These are phyloP conservation scores for Suhomyces faveliae DNA, from an alignment of 805 yeast species.

Conservation along the genomic window DNA sequence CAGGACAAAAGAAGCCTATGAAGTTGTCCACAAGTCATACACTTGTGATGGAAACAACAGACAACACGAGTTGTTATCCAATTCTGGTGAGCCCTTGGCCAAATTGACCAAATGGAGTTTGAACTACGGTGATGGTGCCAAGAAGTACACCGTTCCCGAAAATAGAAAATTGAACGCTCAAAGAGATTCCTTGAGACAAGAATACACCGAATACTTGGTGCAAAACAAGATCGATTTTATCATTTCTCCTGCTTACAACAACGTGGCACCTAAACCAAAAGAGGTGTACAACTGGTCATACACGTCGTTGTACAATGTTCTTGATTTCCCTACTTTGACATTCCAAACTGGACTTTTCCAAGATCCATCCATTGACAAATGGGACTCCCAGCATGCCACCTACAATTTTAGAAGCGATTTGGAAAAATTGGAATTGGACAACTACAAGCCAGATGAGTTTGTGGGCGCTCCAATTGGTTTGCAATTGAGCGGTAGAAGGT, in stretches of 20 bases:
- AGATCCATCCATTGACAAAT: slow-evolving; percentile 53
- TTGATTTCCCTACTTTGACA: slow-evolving; percentile 67
- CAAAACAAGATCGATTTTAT: slow-evolving; percentile 61
- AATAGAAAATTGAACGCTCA: slow-evolving; percentile 52
- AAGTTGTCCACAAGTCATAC: slow-evolving; percentile 57
- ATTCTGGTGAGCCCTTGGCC: slow-evolving; percentile 67
- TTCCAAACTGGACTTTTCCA: slow-evolving; percentile 62
- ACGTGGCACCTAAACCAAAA: slow-evolving; percentile 68
- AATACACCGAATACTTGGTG: slow-evolving; percentile 53
- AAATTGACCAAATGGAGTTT: slow-evolving; percentile 64
- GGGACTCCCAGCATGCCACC: slow-evolving; percentile 34
- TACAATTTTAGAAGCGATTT: slow-evolving; percentile 44
- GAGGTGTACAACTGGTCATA: slow-evolving; percentile 76
- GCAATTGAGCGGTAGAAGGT: slow-evolving; percentile 55
- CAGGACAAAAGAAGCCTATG: slow-evolving; percentile 54
- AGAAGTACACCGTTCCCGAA: slow-evolving; percentile 45
- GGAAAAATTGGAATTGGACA: slow-evolving; percentile 48
- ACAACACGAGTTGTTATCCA: slow-evolving; percentile 49
- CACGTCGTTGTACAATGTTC: slow-evolving; percentile 68
- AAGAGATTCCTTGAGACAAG: slow-evolving; percentile 59
- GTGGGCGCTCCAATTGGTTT: slow-evolving; percentile 55
- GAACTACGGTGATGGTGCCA: slow-evolving; percentile 58
- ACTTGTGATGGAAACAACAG: slow-evolving; percentile 66
- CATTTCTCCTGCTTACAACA: slow-evolving; percentile 64
- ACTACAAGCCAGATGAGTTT: slow-evolving; percentile 47